Percentiles rank a stretch among this genome's conserved stretches.
These are phyloP conservation scores for Mycena sanguinolenta DNA, from an alignment of 768 basidiomycete species.

Conservation along the genomic window DNA sequence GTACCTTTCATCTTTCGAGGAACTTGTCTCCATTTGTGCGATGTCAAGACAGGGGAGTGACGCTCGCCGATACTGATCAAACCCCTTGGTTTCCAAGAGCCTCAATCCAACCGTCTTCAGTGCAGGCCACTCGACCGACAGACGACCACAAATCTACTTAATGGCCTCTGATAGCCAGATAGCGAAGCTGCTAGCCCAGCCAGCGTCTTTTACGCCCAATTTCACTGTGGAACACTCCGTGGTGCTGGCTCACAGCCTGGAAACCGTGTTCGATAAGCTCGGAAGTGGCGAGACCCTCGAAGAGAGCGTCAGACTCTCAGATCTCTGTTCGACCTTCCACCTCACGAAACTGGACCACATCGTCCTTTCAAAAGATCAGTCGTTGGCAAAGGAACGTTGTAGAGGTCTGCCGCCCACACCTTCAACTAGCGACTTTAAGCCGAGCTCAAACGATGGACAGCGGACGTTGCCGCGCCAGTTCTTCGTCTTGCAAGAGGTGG, in stretches of 20 bases:
- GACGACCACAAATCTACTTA: no score
- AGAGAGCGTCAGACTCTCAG: conserved; percentile 6
- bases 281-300: neutral
- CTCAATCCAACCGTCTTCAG: no score
- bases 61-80: no score
- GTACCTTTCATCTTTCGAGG: no score
- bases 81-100: no score
- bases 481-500: conserved; percentile 7
- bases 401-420: neutral
- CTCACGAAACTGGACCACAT: neutral
- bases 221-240: conserved; percentile 8
- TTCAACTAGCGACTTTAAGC: neutral
- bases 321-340: neutral
- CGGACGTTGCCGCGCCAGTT: neutral
- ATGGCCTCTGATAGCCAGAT: conserved; percentile 2
- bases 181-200: neutral
- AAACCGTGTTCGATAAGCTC: neutral
- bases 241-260: neutral
- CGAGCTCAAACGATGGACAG: neutral
- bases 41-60: no score
- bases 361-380: neutral
- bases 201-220: neutral
- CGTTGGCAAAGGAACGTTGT: neutral
- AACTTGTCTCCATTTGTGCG: no score
- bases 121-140: no score